Percentiles rank a stretch among this genome's conserved stretches.
Conservation (phyloP, 768 basidiomycete species). For the Crassisporium funariophilum region DNA sequence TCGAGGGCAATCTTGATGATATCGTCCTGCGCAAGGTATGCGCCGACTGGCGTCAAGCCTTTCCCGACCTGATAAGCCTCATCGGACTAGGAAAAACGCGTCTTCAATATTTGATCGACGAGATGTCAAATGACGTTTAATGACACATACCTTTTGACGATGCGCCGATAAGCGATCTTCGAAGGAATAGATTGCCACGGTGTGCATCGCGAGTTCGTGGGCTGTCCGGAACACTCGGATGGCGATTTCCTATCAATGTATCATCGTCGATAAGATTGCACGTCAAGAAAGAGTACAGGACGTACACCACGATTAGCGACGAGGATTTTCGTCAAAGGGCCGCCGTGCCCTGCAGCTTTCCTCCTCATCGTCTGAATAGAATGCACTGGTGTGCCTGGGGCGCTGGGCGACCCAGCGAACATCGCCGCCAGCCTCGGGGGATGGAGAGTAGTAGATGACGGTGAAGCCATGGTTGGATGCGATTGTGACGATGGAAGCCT, state of each 20-base stretch:
- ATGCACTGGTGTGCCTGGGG: conserved; percentile 84
- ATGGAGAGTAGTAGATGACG: conserved; percentile 49
- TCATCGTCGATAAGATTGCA: conserved; percentile 15
- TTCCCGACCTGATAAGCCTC: conserved; percentile 99
- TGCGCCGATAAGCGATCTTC: conserved; percentile 97
- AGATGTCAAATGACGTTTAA: conserved; percentile 26
- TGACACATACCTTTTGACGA: conserved; percentile 85
- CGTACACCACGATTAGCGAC: conserved; percentile 91
- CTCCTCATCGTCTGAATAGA: conserved; percentile 90
- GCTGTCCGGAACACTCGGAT: conserved; percentile 98
- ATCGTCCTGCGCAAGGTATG: conserved; percentile 96
- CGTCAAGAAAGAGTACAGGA: conserved; percentile 9
- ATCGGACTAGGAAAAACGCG: conserved; percentile 80
- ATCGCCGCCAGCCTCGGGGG: conserved; percentile 74
- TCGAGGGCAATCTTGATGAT: conserved; percentile 96
- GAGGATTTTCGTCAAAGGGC: conserved; percentile 88
- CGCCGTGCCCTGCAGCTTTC: conserved; percentile 88
- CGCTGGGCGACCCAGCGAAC: conserved; percentile 74
- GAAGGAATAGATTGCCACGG: conserved; percentile 96
- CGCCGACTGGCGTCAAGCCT: conserved; percentile 93
- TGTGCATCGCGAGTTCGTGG: conserved; percentile 98
- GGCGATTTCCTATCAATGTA: conserved; percentile 81
- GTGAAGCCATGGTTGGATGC: conserved; percentile 42
- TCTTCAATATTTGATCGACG: too few relatives aligned
- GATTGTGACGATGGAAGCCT: too few relatives aligned